These are phyloP conservation scores for Suhomyces taliae DNA, from an alignment of 1,139 yeast species.

Conservation along the genomic window DNA sequence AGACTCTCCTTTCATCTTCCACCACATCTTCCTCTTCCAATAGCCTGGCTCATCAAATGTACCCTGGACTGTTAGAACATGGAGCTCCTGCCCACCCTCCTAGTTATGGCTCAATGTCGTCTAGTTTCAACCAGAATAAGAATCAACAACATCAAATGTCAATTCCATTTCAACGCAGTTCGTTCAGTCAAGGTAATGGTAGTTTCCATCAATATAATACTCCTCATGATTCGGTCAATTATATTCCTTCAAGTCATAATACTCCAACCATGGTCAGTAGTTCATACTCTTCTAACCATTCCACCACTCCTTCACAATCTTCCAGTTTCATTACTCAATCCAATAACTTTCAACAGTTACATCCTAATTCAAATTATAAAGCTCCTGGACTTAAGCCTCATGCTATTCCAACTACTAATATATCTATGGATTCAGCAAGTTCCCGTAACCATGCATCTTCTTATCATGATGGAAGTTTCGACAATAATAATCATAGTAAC, in stretches of 20 bases:
- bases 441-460: constrained; percentile 26
- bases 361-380: constrained; percentile 12
- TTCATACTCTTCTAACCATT: constrained; percentile 46
- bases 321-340: constrained; percentile 9
- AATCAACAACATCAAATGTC: constrained; percentile 3
- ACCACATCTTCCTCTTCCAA: constrained; percentile 11
- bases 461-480: constrained; percentile 9
- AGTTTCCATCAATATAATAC: constrained; percentile 12
- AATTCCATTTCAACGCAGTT: constrained; percentile 10
- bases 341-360: constrained; percentile 17
- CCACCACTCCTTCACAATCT: constrained; percentile 36
- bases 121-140: constrained; percentile 8
- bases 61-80: constrained; percentile 7
- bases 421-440: constrained; percentile 47
- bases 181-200: constrained; percentile 2
- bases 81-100: constrained; percentile 9
- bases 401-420: constrained; percentile 47
- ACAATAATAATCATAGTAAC: neutral
- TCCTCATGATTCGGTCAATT: constrained; percentile 31
- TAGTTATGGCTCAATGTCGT: constrained; percentile 9
- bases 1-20: constrained; percentile 27
- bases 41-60: constrained; percentile 8
- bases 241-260: constrained; percentile 50
- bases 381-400: constrained; percentile 15
- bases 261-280: constrained; percentile 56